Conservation (phyloP, 371 early-diverging fungal genomes). For the Rhizopus sp. region DNA sequence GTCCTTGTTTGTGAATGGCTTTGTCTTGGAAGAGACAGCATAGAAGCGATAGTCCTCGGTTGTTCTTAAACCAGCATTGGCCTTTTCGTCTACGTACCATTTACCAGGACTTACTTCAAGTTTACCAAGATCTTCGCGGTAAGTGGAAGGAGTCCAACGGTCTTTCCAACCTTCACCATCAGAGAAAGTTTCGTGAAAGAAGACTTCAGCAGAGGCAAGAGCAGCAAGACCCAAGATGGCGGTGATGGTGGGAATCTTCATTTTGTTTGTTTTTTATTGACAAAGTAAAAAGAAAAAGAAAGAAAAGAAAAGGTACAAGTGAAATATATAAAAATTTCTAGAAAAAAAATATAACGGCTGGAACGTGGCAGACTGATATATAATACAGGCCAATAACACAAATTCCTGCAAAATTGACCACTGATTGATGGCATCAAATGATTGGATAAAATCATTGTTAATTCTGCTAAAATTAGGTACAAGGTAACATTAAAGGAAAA, state of each 20-base stretch:
- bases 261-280: conserved; percentile 8
- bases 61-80: conserved; percentile 76
- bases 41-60: conserved; percentile 87
- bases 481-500: no score
- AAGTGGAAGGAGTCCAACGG: conserved; percentile 75
- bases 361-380: no score
- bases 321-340: neutral
- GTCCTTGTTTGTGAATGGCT: conserved; percentile 73
- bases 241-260: conserved; percentile 62
- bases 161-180: conserved; percentile 64
- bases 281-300: neutral
- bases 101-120: conserved; percentile 76
- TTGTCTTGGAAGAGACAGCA: conserved; percentile 75
- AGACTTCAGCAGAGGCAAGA: conserved; percentile 73
- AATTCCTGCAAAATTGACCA: neutral
- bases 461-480: no score
- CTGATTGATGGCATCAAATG: neutral
- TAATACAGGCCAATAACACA: neutral
- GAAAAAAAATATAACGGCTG: neutral
- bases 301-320: conserved; percentile 2
- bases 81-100: conserved; percentile 76
- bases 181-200: conserved; percentile 87
- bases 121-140: conserved; percentile 74
- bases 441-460: neutral
- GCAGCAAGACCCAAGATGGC: conserved; percentile 66